A percentile compares a stretch with the other conserved stretches of the same genome.
Evolutionary conservation across 1,139 yeast species (phyloP).

Genomic region (Martiniozyma asiatica): DNA sequence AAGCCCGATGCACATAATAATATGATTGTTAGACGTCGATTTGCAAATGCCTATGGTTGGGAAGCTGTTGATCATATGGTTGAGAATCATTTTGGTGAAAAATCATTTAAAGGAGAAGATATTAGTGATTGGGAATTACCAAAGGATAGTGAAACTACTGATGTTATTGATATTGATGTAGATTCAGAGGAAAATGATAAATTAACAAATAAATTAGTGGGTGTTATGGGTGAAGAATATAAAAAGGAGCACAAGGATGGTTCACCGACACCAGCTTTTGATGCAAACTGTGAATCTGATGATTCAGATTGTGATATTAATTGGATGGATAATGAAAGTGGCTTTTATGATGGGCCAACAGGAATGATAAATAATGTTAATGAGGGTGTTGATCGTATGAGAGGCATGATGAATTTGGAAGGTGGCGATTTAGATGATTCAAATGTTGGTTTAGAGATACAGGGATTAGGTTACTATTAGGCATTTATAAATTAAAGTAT

Average conservation of each 20-base stretch:
- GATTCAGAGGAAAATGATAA: conserved; percentile 8
- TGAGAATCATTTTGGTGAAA: conserved; percentile 42
- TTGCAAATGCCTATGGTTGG: conserved; percentile 96
- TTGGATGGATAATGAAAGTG: conserved; percentile 8
- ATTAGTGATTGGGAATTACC: conserved; percentile 11
- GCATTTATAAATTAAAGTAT: too few species aligned
- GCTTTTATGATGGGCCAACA: conserved; percentile 52
- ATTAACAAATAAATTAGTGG: conserved; percentile 5
- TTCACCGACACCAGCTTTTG: too few species aligned
- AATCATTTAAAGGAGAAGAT: conserved; percentile 16
- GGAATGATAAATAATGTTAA: conserved; percentile 50
- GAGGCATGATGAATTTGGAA: too few species aligned
- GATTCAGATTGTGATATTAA: conserved; percentile 11
- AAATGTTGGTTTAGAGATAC: too few species aligned
- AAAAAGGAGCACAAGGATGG: conserved; percentile 11
- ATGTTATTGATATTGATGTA: conserved; percentile 5
- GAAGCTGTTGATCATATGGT: conserved; percentile 79
- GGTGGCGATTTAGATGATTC: too few species aligned
- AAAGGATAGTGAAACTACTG: conserved; percentile 4
- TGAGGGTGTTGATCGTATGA: conserved; percentile 16
- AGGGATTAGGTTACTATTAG: too few species aligned
- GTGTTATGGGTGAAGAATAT: conserved; percentile 9
- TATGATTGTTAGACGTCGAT: conserved; percentile 76
- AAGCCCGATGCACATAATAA: conserved; percentile 95
- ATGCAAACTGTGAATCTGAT: conserved; percentile 1